Evolutionary conservation across 2,329 filamentous ascomycete genomes (phyloP).

Genomic region (Colletotrichum godetiae): DNA sequence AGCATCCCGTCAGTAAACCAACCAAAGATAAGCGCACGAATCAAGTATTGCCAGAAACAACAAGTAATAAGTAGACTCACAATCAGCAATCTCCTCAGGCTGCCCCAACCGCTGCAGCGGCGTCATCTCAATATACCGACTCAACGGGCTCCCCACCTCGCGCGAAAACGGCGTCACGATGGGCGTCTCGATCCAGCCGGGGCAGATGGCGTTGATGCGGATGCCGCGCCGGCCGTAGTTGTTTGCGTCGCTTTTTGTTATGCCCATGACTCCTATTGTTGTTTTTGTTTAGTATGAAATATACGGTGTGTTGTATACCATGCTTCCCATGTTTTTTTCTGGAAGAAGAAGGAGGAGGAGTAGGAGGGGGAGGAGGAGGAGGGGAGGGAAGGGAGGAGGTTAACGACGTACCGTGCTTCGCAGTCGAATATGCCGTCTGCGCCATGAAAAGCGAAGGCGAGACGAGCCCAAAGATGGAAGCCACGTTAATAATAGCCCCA

Average conservation of each 20-base stretch:
- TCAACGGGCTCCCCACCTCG: conserved; percentile 44
- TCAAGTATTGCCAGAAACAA: not conserved
- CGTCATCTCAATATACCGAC: conserved; percentile 54
- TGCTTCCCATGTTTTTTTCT: not conserved
- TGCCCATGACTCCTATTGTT: conserved; percentile 53
- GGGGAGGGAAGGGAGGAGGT: too few species aligned
- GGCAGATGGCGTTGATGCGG: conserved; percentile 71
- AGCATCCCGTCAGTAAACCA: not conserved
- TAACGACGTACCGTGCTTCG: conserved; percentile 58
- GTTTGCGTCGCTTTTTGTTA: conserved; percentile 65
- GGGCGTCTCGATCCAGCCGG: conserved; percentile 59
- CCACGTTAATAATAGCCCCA: conserved; percentile 65
- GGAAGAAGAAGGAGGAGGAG: too few species aligned
- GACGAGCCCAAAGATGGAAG: conserved; percentile 63
- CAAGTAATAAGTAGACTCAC: not conserved
- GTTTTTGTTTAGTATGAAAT: not conserved
- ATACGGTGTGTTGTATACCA: too few species aligned
- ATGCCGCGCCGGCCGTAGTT: conserved; percentile 63
- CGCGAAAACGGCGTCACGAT: conserved; percentile 44
- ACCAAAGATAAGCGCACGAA: not conserved
- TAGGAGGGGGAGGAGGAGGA: too few species aligned
- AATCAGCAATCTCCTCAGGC: conserved; percentile 65
- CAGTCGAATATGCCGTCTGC: conserved; percentile 59
- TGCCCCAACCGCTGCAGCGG: conserved; percentile 59
- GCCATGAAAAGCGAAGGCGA: conserved; percentile 48